Percentiles rank a stretch among this genome's conserved stretches.
Evolutionary conservation across 2,329 filamentous ascomycete species (phyloP).

Genomic region (Raffaelea arxii): DNA sequence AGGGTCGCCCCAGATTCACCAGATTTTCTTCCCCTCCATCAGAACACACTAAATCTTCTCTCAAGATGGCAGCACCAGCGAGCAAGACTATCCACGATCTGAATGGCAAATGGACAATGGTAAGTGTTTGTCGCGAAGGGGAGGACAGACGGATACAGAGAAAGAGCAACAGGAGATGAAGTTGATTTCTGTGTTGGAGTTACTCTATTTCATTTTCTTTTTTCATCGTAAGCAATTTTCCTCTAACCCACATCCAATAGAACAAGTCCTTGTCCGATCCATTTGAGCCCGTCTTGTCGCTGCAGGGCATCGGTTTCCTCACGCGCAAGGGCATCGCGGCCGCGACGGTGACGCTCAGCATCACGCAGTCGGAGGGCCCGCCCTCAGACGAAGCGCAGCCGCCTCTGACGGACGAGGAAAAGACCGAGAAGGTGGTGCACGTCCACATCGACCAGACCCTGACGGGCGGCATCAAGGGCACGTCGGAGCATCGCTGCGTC

Average conservation of each 20-base stretch:
- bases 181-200: no score
- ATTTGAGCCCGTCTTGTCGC: constrained; percentile 56
- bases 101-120: constrained; percentile 60
- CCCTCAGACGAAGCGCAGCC: constrained; percentile 28
- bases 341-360: constrained; percentile 57
- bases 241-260: constrained; percentile 31
- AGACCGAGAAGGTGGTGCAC: constrained; percentile 31
- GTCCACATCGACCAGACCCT: constrained; percentile 64
- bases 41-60: neutral
- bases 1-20: no score
- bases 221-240: neutral
- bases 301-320: constrained; percentile 65
- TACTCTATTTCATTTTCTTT: neutral
- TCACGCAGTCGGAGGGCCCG: constrained; percentile 44
- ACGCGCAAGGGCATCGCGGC: constrained; percentile 61
- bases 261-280: constrained; percentile 66
- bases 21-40: neutral
- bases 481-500: constrained; percentile 41
- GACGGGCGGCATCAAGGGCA: constrained; percentile 63
- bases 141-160: no score
- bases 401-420: constrained; percentile 12
- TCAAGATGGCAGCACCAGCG: constrained; percentile 60
- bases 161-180: neutral
- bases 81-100: constrained; percentile 58
- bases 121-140: no score